These are phyloP conservation scores for Phytomonas francai DNA, from an alignment of 208 protist genomes.

Conservation along the genomic window DNA sequence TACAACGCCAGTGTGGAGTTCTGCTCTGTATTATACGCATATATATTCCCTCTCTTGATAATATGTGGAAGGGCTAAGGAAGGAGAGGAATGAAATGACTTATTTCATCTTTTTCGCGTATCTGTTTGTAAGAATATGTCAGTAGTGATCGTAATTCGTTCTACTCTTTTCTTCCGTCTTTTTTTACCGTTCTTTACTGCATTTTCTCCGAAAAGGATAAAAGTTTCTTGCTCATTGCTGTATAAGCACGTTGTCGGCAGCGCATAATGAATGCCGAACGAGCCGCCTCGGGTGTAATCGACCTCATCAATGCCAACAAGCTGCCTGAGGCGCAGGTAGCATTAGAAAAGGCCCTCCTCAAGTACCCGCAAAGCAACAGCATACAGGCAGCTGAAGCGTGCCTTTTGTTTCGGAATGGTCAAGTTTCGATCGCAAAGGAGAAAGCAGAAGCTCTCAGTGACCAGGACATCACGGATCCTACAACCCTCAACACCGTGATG, in stretches of 20 bases:
- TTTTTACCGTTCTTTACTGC: not conserved
- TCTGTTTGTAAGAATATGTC: not conserved
- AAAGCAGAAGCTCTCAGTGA: conserved; percentile 40
- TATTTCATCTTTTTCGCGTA: not conserved
- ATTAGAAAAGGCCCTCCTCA: conserved; percentile 45
- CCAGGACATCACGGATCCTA: conserved; percentile 37
- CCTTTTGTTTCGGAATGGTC: conserved; percentile 29
- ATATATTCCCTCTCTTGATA: not conserved
- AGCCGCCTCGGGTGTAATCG: conserved; percentile 41
- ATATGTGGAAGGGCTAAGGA: not conserved
- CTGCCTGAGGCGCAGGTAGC: conserved; percentile 49
- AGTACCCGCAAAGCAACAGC: conserved; percentile 50
- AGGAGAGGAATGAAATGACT: not conserved
- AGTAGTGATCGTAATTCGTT: not conserved
- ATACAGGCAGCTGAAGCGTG: conserved; percentile 53
- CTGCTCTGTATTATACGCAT: not conserved
- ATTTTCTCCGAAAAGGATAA: not conserved
- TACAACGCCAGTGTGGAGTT: not conserved
- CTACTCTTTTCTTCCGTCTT: not conserved
- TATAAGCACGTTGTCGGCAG: not conserved
- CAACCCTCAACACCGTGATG: conserved; percentile 55
- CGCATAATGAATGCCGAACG: conserved; percentile 36
- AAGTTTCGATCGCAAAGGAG: conserved; percentile 24
- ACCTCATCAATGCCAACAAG: conserved; percentile 51
- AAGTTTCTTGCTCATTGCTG: not conserved